A percentile compares a stretch with the other conserved stretches of the same genome.
phyloP scores from a whole-genome alignment of 768 basidiomycete species.

The Trametes gibbosa region DNA sequence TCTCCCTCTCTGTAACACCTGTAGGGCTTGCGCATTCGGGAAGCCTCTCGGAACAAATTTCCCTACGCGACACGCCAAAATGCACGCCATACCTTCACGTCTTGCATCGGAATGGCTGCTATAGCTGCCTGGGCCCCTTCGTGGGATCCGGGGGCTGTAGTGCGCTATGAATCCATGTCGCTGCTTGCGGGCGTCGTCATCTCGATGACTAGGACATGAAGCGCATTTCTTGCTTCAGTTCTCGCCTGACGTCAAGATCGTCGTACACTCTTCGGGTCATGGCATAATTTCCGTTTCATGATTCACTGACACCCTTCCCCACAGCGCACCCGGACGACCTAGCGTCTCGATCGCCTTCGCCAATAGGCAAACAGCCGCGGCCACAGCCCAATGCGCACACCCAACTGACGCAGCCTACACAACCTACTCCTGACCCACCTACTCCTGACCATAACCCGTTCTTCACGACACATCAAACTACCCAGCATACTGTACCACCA shows the following conservation, averaged over 20 bases:
- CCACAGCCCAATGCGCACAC: neutral
- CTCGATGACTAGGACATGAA: neutral
- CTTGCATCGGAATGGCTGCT: neutral
- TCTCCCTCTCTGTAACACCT: neutral
- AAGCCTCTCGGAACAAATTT: neutral
- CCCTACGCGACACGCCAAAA: neutral
- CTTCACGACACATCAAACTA: neutral
- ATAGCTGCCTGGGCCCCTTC: neutral
- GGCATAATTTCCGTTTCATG: neutral
- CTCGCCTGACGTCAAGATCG: conserved; percentile 1
- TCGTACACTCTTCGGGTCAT: neutral
- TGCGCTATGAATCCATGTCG: neutral
- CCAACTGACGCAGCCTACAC: neutral
- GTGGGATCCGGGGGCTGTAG: conserved; percentile 2
- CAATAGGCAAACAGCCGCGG: neutral
- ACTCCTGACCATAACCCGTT: conserved; percentile 20
- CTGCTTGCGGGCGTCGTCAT: neutral
- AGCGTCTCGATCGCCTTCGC: conserved; percentile 6
- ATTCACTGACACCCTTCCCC: neutral
- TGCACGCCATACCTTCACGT: neutral
- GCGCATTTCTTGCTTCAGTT: neutral
- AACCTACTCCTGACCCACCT: conserved; percentile 11
- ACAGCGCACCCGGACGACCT: conserved; percentile 9
- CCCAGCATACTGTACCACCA: conserved; percentile 2
- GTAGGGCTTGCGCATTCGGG: neutral